Evolutionary conservation across 495 filamentous ascomycete species (phyloP), one percentile per base, ranked within the genome.

Genomic region (Articulospora tetracladia): DNA sequence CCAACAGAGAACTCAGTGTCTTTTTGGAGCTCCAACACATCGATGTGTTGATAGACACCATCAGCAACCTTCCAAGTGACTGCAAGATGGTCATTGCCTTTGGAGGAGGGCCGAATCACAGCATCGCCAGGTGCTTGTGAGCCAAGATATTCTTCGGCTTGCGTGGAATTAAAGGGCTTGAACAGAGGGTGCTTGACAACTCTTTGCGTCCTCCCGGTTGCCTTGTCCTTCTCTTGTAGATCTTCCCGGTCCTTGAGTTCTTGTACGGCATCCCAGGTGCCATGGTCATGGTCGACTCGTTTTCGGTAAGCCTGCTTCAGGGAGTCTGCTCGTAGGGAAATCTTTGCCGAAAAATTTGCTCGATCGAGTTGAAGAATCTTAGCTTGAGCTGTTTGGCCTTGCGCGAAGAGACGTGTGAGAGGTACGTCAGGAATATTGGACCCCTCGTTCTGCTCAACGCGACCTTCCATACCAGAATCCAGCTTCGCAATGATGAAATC

Each of bases 51-150:
- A 67, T 91, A 98, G 34, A 97, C 84, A 58, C 88, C 88, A 64
- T 98, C 91, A 0, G 90, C 83, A n/a, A 98, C 91, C 74, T 98
- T 98, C 94, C 94, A 98, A 0, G 94, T 98, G 41, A 98, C 83
- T 2, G 93, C 92, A 51, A 98, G 82, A 73, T 98, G 94, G 72
- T 98, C 95, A 34, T 87, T 86, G 13, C 94, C 94, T 63, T 92
- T 94, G 23, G 92, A 96, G 1, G 91, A 96, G 13, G 94, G 94
- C 12, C 94, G 88, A 66, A 98, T 97, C 32, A 98, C 90, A 51
- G 94, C 89, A 66, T 98, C 95, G 23, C 94, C 94, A 2, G 86
- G 80, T 57, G 83, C 82, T 71, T 92, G 89, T 7, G 90, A 88
- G 22, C 91, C 91, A 8, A 98, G 77, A 72, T 88, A 97, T 72